Evolutionary conservation across 257 asterid genomes (phyloP).

Genomic region (Capsicum baccatum): DNA sequence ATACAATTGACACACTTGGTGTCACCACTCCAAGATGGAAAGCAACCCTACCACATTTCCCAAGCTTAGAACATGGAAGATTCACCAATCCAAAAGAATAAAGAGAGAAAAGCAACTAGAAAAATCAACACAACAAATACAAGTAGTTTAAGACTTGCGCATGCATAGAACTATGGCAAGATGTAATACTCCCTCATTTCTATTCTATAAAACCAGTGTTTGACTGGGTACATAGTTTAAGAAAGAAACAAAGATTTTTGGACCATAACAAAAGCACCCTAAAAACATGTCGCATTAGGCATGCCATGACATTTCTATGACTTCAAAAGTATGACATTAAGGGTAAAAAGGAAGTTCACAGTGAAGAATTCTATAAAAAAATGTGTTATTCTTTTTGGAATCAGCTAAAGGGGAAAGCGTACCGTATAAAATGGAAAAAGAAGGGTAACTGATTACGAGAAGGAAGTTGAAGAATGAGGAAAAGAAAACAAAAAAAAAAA

Average conservation of each 20-base stretch:
- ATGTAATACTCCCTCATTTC: constrained; percentile 1
- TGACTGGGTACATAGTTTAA: background rate
- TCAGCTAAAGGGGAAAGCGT: background rate
- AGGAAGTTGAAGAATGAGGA: background rate
- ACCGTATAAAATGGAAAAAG: constrained; percentile 1
- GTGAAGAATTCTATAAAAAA: background rate
- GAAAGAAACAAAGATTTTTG: constrained; percentile 4
- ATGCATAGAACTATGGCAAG: background rate
- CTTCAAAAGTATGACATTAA: background rate
- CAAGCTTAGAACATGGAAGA: constrained; percentile 7
- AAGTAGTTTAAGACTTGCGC: background rate
- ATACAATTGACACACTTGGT: constrained; percentile 6
- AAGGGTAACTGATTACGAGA: background rate
- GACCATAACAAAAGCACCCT: background rate
- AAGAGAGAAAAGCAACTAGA: background rate
- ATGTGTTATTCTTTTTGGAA: background rate
- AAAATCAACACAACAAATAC: constrained; percentile 7
- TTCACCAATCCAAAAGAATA: constrained; percentile 13
- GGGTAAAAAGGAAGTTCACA: constrained; percentile 21
- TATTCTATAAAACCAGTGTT: background rate
- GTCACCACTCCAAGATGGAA: constrained; percentile 17
- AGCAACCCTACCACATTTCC: background rate
- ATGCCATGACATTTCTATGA: background rate
- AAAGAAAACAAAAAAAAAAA: background rate
- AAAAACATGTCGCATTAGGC: background rate